Base-by-base conservation (phyloP, 129 eudicot species). In the Solidago caesia region DNA sequence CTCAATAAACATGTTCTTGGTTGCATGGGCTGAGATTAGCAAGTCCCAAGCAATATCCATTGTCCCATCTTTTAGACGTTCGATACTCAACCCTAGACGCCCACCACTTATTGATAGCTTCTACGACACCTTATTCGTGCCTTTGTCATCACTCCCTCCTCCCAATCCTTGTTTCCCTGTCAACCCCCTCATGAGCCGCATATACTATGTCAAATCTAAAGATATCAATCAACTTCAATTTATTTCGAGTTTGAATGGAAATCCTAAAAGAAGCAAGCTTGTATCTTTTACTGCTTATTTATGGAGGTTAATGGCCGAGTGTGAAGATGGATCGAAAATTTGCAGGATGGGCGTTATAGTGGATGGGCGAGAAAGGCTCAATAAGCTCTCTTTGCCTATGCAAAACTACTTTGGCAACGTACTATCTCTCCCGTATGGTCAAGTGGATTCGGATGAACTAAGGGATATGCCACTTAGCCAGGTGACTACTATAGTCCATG, bases 401-500 rank as follows among this genome's bases (percentile, higher is more conserved):
- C 57, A 75, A 44, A 59, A 73, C 75, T 86, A 89, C 74, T 89
- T 89, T 64, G 96, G 96, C 42, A 89, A 89, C 41, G 89, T 89
- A 0, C 75, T 86, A 45, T 84, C 96, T 8, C 41, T 86, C 11
- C 96, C 96, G 0, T 84, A 72, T 33, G 82, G 79, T 2, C 87
- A 82, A 27, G 79, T 77, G 14, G 64, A 68, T 12, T 61, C 49
- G 0, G 71, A 65, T 1, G 87, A 71, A 44, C 84, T 89, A 11
- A 70, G 68, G 47, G 43, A 45, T 12, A 75, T 65, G 83, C 9
- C 89, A 60, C 77, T 86, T 1, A 45, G 60, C 11, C 58, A 7
- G 42, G 82, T 73, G 29, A 84, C 84, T 0, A 75, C 77, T 2
- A 6, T 67, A 75, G 89, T 86, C 63, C 82, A 85, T 43, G 81